Conservation (phyloP, 176 grass and related monocot genomes). For the Tuctoria greenei region DNA sequence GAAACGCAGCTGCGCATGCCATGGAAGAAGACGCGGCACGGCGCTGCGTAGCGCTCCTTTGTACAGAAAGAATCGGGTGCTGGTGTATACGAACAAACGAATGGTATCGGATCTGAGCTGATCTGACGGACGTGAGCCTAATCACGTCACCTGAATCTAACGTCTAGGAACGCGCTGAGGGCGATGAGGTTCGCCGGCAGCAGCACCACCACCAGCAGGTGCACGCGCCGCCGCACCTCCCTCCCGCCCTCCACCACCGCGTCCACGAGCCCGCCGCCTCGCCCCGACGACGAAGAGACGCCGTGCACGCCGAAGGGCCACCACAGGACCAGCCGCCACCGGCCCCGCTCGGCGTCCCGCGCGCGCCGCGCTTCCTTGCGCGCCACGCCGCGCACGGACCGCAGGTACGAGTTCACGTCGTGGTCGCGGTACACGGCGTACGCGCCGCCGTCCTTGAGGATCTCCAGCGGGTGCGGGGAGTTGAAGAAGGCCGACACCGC, state of each 20-base stretch:
- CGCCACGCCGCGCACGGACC: slow-evolving; percentile 63
- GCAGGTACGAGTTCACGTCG: slow-evolving; percentile 78
- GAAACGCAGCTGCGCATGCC: background rate
- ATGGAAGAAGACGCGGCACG: background rate
- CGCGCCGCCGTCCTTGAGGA: slow-evolving; percentile 65
- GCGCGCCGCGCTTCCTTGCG: slow-evolving; percentile 53
- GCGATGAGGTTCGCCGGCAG: slow-evolving; percentile 61
- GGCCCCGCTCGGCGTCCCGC: slow-evolving; percentile 43
- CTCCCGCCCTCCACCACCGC: slow-evolving; percentile 34
- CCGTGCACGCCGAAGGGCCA: slow-evolving; percentile 50
- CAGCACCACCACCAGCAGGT: slow-evolving; percentile 48
- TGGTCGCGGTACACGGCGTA: slow-evolving; percentile 86
- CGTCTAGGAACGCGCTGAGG: slow-evolving; percentile 48
- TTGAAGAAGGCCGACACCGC: slow-evolving; percentile 82
- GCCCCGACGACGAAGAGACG: background rate
- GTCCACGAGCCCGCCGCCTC: slow-evolving; percentile 26
- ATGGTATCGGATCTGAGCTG: background rate
- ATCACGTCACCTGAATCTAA: slow-evolving; percentile 38
- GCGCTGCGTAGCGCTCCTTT: background rate
- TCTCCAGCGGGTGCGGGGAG: slow-evolving; percentile 88
- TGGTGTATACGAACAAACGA: slow-evolving; percentile 11
- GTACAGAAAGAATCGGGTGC: slow-evolving; percentile 40
- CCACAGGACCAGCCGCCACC: slow-evolving; percentile 48
- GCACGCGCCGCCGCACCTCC: slow-evolving; percentile 46
- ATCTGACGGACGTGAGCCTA: background rate